Evolutionary conservation across 1,284 basidiomycete genomes (phyloP), one percentile per base, ranked within the genome.

Genomic region (Pascua guehoae): DNA sequence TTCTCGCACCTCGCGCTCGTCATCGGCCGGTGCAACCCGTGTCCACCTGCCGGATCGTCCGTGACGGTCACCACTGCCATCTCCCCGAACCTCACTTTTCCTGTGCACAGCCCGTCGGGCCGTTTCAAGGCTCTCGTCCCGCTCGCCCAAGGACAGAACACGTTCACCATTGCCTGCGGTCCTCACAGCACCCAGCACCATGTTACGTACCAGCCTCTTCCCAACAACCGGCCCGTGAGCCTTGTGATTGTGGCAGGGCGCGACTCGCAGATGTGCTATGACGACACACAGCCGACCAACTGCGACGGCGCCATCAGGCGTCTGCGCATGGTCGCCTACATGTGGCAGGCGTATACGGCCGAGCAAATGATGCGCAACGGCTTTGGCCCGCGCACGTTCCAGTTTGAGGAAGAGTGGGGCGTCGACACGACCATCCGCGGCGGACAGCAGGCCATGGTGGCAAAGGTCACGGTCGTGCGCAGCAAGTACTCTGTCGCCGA

Each of bases 301-400:
- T 5, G 48, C n/a, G 50, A 57, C 50, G 47, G 36, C 17, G 55
- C 55, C 18, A 42, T 49, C 16, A 36, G 46, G 8, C 55, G 55
- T 8, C 32, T 52, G n/a, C 55, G 55, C 47, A 52, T 57, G 50
- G 55, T 51, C 12, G 55, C 55, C 10, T 57, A 48, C 38, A 51
- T 57, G 32, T 57, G 51, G 51, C 56, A 57, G 11, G 47, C 47
- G 11, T 57, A 57, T 47, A 57, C 56, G 5, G 43, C 36, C 5
- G 50, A 53, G 50, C 51, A 57, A 47, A 57, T 57, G 56, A 41
- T 43, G 39, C 50, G 51, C 17, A 39, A 48, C 3, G 56, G 56
- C 1, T 57, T 53, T 24, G 56, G 51, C 24, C 38, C 47, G 9
- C 51, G 56, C 24, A 53, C 51, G 8, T 57, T 57, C 39, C 56